phyloP scores from a whole-genome alignment of 352 stramenopile species.

The Phytopythium montanum region DNA sequence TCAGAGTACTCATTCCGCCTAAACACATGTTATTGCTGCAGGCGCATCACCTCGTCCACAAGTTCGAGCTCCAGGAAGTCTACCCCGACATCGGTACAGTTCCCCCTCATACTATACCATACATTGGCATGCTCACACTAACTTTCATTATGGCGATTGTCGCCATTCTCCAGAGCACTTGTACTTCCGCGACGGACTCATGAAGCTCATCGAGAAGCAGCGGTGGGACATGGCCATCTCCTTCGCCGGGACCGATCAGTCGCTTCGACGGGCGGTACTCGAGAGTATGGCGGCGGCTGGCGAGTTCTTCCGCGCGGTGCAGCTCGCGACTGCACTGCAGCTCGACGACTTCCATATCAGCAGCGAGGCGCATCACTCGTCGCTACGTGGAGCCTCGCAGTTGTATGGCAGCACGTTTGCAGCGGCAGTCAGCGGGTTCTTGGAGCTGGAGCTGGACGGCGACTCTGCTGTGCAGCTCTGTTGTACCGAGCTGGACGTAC shows the following conservation, averaged over 20 bases:
- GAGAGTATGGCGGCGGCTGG: conserved; percentile 36
- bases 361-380: conserved; percentile 7
- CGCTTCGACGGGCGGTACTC: conserved; percentile 45
- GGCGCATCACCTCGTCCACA: conserved; percentile 61
- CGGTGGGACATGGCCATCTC: conserved; percentile 62
- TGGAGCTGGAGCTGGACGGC: conserved; percentile 24
- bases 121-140: background rate
- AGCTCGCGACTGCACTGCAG: conserved; percentile 35
- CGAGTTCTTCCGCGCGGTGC: conserved; percentile 33
- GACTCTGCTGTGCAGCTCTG: conserved; percentile 35
- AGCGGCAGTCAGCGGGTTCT: conserved; percentile 24
- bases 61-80: conserved; percentile 42
- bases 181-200: conserved; percentile 55
- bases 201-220: conserved; percentile 64
- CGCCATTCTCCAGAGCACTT: conserved; percentile 27
- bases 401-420: conserved; percentile 11
- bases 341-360: conserved; percentile 31
- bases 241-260: conserved; percentile 56
- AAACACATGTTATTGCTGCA: conserved; percentile 9
- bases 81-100: conserved; percentile 56
- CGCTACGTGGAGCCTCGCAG: background rate
- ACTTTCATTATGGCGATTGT: background rate
- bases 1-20: background rate
- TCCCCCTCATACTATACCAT: background rate
- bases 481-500: conserved; percentile 28